Percentiles rank a stretch among this genome's conserved stretches.
These are phyloP conservation scores for Aspergillus thermomutatus DNA, from an alignment of 2,329 filamentous ascomycete genomes.

Conservation along the genomic window DNA sequence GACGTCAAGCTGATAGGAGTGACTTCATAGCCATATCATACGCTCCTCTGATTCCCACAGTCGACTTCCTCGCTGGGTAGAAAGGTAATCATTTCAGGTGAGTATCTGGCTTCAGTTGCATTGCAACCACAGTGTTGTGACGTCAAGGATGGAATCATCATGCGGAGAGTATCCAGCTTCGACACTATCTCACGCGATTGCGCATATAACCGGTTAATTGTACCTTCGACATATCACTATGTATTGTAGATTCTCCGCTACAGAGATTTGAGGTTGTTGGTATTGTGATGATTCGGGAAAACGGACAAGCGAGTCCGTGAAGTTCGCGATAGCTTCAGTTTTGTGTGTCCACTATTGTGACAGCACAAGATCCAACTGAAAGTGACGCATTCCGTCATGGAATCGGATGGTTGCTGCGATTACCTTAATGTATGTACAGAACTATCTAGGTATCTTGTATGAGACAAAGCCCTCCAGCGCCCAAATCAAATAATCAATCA, in stretches of 20 bases:
- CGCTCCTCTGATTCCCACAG: not conserved
- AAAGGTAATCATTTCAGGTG: not conserved
- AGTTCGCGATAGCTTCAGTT: not conserved
- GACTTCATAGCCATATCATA: slow-evolving; percentile 10
- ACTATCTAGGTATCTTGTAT: slow-evolving; percentile 12
- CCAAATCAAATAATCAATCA: slow-evolving; percentile 1
- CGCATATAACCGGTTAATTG: not conserved
- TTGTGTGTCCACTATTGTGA: not conserved
- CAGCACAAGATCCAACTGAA: too few species aligned
- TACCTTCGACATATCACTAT: not conserved
- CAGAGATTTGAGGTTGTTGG: not conserved
- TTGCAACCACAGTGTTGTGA: not conserved
- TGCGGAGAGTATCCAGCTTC: not conserved
- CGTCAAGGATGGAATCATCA: not conserved
- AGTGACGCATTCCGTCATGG: not conserved
- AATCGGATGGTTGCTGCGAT: not conserved
- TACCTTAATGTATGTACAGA: slow-evolving; percentile 1
- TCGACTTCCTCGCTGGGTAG: not conserved
- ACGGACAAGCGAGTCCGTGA: not conserved
- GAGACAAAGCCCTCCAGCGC: slow-evolving; percentile 4
- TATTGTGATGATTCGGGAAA: not conserved
- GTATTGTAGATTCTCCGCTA: too few species aligned
- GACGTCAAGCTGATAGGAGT: slow-evolving; percentile 7
- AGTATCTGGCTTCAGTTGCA: not conserved
- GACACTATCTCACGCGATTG: not conserved